Percentiles rank a stretch among this genome's conserved stretches.
Evolutionary conservation across 1,284 basidiomycete species (phyloP).

Genomic region (Amylostereum areolatum): DNA sequence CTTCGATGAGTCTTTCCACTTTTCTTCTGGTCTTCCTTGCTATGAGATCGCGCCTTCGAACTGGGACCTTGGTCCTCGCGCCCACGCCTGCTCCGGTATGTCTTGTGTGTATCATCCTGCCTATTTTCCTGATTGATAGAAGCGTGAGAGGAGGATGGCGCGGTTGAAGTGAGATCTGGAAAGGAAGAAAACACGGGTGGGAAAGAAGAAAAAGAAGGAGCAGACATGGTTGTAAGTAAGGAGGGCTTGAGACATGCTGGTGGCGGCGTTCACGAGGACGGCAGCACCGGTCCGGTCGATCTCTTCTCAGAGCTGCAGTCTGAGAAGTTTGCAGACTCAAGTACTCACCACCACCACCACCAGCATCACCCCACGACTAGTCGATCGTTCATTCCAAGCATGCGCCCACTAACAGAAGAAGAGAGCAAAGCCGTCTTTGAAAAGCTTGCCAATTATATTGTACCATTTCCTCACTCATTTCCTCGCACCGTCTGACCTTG

Average conservation of each 20-base stretch:
- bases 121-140: constrained; percentile 30
- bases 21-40: not conserved
- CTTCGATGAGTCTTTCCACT: not conserved
- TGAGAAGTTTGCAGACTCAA: too few relatives aligned
- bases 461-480: constrained; percentile 27
- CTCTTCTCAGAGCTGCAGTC: not conserved
- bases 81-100: constrained; percentile 1
- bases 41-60: constrained; percentile 4
- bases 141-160: constrained; percentile 7
- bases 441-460: constrained; percentile 90
- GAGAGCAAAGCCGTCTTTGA: constrained; percentile 85
- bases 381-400: constrained; percentile 19
- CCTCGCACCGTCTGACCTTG: not conserved
- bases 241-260: not conserved
- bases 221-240: constrained; percentile 29
- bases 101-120: constrained; percentile 1
- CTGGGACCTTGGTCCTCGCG: constrained; percentile 3
- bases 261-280: too few relatives aligned
- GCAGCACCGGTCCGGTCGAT: too few relatives aligned
- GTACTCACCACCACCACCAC: too few relatives aligned
- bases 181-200: constrained; percentile 63
- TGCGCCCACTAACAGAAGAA: constrained; percentile 83
- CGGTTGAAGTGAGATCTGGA: constrained; percentile 32
- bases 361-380: too few relatives aligned
- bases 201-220: constrained; percentile 53